Evolutionary conservation across 495 filamentous ascomycete species (phyloP).

Genomic region (Talaromyces adpressus): DNA sequence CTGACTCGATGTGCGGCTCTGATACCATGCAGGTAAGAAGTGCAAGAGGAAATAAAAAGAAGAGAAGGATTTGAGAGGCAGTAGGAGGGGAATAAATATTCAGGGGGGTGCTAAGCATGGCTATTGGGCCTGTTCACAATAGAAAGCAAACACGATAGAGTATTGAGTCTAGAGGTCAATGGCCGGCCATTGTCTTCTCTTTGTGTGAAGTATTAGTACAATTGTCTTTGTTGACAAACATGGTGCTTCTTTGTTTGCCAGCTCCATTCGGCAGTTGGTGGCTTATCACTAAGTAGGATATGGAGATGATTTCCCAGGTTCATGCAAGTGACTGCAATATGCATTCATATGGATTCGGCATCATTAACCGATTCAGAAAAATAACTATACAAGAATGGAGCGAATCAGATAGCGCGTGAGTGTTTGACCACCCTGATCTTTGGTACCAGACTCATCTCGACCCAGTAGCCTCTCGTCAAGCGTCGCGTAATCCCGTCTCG

Average conservation of each 20-base stretch:
- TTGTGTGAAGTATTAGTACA: neutral
- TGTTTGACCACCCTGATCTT: conserved; percentile 28
- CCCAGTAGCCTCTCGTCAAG: conserved; percentile 35
- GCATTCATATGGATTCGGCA: neutral
- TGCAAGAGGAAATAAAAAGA: neutral
- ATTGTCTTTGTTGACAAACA: neutral
- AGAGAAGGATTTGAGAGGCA: neutral
- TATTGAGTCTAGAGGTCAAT: neutral
- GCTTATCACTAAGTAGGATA: neutral
- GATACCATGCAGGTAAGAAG: neutral
- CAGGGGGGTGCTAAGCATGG: neutral
- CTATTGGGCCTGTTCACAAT: neutral
- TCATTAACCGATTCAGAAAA: neutral
- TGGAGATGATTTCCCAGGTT: neutral
- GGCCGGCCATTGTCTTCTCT: neutral
- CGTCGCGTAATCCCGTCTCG: conserved; percentile 18
- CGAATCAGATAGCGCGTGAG: conserved; percentile 11
- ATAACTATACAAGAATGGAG: neutral
- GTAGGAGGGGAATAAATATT: neutral
- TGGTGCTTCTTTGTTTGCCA: neutral
- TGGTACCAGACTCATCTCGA: conserved; percentile 33
- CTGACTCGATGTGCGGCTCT: neutral
- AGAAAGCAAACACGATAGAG: neutral
- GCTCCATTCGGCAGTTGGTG: neutral
- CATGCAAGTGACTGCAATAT: neutral